Conservation (phyloP, 768 basidiomycete genomes). For the Pluteus cervinus region DNA sequence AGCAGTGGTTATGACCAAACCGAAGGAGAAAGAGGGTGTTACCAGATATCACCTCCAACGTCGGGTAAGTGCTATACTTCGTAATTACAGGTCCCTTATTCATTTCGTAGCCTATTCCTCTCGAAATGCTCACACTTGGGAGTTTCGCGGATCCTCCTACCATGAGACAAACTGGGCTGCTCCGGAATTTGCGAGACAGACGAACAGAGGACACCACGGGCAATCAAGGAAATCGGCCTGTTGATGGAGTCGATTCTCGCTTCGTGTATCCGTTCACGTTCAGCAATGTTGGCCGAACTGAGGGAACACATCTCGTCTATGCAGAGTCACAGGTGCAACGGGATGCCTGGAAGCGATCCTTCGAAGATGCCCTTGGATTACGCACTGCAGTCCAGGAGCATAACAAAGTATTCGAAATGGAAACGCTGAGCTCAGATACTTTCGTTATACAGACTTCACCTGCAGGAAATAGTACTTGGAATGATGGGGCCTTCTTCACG, state of each 20-base stretch:
- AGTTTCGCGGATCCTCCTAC: constrained; percentile 78
- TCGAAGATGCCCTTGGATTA: constrained; percentile 83
- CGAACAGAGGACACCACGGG: constrained; percentile 23
- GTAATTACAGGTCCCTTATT: constrained; percentile 3
- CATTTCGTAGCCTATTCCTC: constrained; percentile 71
- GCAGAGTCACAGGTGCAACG: constrained; percentile 75
- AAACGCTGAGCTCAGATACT: constrained; percentile 83
- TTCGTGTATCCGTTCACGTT: constrained; percentile 85
- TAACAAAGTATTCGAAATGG: constrained; percentile 92
- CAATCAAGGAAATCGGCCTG: constrained; percentile 17
- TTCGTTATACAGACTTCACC: constrained; percentile 73
- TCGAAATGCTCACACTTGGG: constrained; percentile 83
- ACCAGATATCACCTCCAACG: constrained; percentile 77
- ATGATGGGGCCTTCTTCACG: constrained; percentile 63
- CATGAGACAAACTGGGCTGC: constrained; percentile 66
- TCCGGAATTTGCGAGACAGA: constrained; percentile 52
- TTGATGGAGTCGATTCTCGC: constrained; percentile 56
- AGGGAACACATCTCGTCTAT: constrained; percentile 83
- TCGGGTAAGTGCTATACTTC: constrained; percentile 42
- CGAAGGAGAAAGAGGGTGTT: constrained; percentile 69
- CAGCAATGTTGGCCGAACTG: constrained; percentile 82
- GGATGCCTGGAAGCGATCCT: constrained; percentile 82
- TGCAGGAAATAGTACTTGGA: constrained; percentile 57
- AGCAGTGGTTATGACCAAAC: constrained; percentile 85
- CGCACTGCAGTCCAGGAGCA: constrained; percentile 87